Evolutionary conservation across 2,329 filamentous ascomycete species (phyloP), one percentile per base, ranked within the genome.

Genomic region (Alternaria brassicae): DNA sequence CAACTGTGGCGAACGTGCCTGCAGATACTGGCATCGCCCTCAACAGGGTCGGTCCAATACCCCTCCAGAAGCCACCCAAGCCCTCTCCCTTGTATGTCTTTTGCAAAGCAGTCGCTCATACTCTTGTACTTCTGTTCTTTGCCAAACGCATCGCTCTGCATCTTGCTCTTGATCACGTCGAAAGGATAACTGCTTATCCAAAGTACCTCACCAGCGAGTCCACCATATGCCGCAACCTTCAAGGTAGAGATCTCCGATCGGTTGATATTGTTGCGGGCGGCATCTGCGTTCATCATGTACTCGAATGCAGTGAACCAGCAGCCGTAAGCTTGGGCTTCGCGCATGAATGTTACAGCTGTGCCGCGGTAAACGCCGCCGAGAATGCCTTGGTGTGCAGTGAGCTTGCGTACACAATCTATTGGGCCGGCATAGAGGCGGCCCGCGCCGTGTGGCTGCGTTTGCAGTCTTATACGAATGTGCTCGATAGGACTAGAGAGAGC

Each of bases 151-250:
- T 99, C 95, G 58, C 90, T 97, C 86, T 99, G 95, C 94, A 98
- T 97, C 87, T 97, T 98, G 81, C 92, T 97, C 90, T 99, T 99
- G 80, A 99, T 81, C 27, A 99, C 94, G 80, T 99, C 95, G 66
- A 99, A 90, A 21, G 95, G 95, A 81, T 99, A 99, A 75, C 92
- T 96, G 34, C 86, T 85, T 55, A 99, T 82, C 95, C 95, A 99
- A 57, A 99, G 85, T 52, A 89, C 92, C 84, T 99, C 95, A 69
- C 95, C 95, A 0, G 95, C 95, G 39, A 99, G 79, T 42, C 95
- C 95, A 65, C 95, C 95, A 77, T 98, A 99, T 12, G 92, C 81
- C 12, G 95, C 95, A 49, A 99, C 88, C 81, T 97, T 98, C 79
- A 89, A 89, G 52, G 86, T 89, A 15, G 92, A 88, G 36, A 99